Conservation (phyloP, 2,329 filamentous ascomycete genomes). For the Fusarium sambucinum region DNA sequence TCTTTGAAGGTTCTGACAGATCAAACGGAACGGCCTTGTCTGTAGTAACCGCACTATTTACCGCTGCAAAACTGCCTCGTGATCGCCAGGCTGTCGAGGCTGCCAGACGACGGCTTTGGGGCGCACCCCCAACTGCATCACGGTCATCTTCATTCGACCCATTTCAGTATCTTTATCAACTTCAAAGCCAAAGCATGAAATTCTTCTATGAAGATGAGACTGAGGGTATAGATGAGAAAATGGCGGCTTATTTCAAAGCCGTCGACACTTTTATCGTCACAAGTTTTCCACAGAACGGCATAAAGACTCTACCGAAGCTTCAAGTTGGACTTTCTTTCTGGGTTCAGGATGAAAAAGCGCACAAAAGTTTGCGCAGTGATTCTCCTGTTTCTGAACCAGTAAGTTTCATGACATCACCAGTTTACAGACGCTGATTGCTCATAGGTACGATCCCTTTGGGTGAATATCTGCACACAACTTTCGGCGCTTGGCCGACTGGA, state of each 20-base stretch:
- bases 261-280: conserved; percentile 65
- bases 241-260: conserved; percentile 64
- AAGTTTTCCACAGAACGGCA: conserved; percentile 63
- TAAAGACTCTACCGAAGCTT: conserved; percentile 68
- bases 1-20: conserved; percentile 28
- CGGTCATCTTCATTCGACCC: conserved; percentile 68
- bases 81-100: conserved; percentile 74
- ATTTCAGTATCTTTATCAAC: conserved; percentile 74
- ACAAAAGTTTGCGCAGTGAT: conserved; percentile 57
- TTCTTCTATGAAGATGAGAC: conserved; percentile 64
- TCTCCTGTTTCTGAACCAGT: conserved; percentile 59
- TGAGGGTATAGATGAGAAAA: conserved; percentile 52
- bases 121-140: conserved; percentile 47
- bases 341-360: conserved; percentile 69
- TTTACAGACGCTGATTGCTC: conserved; percentile 44
- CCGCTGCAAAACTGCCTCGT: conserved; percentile 65
- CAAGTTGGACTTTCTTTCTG: conserved; percentile 73
- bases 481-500: conserved; percentile 52
- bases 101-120: conserved; percentile 74
- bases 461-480: conserved; percentile 59
- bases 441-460: conserved; percentile 65
- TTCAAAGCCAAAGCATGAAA: conserved; percentile 66
- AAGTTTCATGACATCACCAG: conserved; percentile 46
- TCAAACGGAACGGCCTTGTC: conserved; percentile 49
- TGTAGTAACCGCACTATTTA: conserved; percentile 59